Evolutionary conservation across 305 asterid genomes (phyloP).

Genomic region (Solanum chacoense): DNA sequence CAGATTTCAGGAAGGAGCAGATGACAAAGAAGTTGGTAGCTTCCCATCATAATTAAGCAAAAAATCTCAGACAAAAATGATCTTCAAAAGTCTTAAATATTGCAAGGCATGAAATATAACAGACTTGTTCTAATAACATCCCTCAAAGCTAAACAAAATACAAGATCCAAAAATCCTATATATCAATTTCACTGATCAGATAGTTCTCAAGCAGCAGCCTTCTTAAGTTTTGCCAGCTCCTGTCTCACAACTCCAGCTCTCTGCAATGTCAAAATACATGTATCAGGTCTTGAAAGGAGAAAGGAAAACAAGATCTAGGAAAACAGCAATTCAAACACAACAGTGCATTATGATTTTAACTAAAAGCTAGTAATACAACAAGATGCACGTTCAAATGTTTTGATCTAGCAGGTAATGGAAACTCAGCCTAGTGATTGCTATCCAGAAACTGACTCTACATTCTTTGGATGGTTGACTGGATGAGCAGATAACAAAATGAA

Average conservation of each 20-base stretch:
- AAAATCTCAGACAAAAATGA: not conserved
- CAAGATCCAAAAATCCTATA: conserved; percentile 3
- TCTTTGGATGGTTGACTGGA: not conserved
- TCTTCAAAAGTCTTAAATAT: not conserved
- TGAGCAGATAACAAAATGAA: not conserved
- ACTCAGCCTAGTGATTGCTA: not conserved
- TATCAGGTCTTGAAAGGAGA: not conserved
- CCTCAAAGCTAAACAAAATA: not conserved
- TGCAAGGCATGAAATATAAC: not conserved
- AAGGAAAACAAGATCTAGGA: not conserved
- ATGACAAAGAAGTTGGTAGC: not conserved
- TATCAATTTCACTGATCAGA: not conserved
- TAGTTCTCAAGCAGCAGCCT: conserved; percentile 31
- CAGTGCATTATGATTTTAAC: not conserved
- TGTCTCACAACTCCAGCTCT: conserved; percentile 57
- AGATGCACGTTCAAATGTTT: not conserved
- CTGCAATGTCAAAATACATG: conserved; percentile 8
- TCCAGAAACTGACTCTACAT: not conserved
- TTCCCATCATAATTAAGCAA: not conserved
- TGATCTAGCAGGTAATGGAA: not conserved
- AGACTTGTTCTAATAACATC: not conserved
- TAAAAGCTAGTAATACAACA: not conserved
- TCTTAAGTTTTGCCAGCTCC: conserved; percentile 69
- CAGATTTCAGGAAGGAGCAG: too few relatives aligned
- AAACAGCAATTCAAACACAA: not conserved